phyloP scores from a whole-genome alignment of 2,329 filamentous ascomycete genomes.

The Colletotrichum salicis region DNA sequence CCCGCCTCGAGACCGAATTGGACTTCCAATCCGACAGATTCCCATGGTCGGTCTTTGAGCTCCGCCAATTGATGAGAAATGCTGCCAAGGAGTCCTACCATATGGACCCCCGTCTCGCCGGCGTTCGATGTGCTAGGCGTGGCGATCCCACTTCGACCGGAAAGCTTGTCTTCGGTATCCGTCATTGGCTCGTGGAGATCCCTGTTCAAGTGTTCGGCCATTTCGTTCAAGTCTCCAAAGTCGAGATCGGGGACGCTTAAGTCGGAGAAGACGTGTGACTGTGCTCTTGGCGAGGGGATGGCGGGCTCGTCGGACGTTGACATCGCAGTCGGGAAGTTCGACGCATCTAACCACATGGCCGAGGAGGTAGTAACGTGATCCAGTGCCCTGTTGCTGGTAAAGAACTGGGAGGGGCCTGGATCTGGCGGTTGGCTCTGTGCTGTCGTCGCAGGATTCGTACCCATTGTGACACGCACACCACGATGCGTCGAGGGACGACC shows the following conservation, averaged over 20 bases:
- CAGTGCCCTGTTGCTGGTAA: background rate
- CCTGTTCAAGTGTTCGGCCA: background rate
- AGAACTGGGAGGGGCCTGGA: background rate
- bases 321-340: background rate
- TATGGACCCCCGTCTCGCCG: background rate
- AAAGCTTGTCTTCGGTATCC: background rate
- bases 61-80: background rate
- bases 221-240: background rate
- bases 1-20: no score
- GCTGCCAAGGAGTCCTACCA: background rate
- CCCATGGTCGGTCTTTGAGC: background rate
- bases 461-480: background rate
- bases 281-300: background rate
- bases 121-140: background rate
- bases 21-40: background rate
- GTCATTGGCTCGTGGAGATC: background rate
- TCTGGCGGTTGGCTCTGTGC: background rate
- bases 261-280: background rate
- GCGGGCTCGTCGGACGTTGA: background rate
- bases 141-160: background rate
- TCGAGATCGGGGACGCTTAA: conserved; percentile 1
- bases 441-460: background rate
- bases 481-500: background rate
- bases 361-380: background rate
- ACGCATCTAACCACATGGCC: background rate